A percentile compares a stretch with the other conserved stretches of the same genome.
Conservation (phyloP, 1,284 basidiomycete genomes). For the Malassezia yamatoensis region DNA sequence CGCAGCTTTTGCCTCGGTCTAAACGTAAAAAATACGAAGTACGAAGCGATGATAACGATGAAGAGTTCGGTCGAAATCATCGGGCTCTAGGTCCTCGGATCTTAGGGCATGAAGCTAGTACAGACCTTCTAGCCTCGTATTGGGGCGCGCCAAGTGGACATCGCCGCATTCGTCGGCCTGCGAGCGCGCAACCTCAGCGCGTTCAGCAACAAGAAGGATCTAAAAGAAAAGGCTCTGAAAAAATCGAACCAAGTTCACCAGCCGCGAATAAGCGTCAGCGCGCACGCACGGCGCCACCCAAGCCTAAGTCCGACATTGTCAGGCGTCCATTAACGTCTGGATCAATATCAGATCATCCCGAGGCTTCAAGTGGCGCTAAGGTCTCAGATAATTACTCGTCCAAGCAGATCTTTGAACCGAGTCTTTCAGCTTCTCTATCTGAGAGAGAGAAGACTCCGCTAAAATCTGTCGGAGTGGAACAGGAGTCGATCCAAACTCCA, state of each 20-base stretch:
- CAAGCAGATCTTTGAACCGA: background rate
- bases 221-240: background rate
- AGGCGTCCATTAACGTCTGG: too few relatives aligned
- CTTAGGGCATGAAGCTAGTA: slow-evolving; percentile 43
- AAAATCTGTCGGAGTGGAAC: background rate
- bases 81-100: slow-evolving; percentile 35
- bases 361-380: background rate
- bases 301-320: background rate
- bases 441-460: background rate
- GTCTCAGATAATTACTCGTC: background rate
- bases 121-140: slow-evolving; percentile 39
- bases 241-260: background rate
- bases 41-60: slow-evolving; percentile 12
- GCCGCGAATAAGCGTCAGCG: too few relatives aligned
- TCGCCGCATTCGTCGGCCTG: slow-evolving; percentile 21
- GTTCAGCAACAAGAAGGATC: slow-evolving; percentile 1
- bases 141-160: slow-evolving; percentile 43
- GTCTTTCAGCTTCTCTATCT: background rate
- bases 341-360: too few relatives aligned
- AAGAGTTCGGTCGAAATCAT: background rate
- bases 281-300: background rate
- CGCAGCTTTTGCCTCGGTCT: background rate
- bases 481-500: background rate
- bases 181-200: background rate
- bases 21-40: slow-evolving; percentile 7